A percentile compares a stretch with the other conserved stretches of the same genome.
phyloP scores from a whole-genome alignment of 768 basidiomycete genomes.

The Cyathus striatus region DNA sequence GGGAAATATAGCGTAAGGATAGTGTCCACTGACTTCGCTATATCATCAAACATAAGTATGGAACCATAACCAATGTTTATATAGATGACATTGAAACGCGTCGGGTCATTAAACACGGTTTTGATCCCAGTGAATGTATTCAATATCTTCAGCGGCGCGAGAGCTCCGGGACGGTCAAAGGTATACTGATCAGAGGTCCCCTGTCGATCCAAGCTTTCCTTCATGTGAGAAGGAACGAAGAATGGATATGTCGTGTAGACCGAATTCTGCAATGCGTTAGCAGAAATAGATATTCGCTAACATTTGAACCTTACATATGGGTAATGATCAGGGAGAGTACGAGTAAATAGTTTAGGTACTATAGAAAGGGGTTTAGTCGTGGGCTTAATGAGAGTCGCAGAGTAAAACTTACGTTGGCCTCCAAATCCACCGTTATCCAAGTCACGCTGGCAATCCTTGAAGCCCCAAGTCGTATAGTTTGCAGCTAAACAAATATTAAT shows the following conservation, averaged over 20 bases:
- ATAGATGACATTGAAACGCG: not conserved
- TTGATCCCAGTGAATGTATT: not conserved
- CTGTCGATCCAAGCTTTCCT: not conserved
- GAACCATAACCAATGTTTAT: not conserved
- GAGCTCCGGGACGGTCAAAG: not conserved
- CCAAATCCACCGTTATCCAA: not conserved
- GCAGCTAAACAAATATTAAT: not conserved
- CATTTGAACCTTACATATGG: not conserved
- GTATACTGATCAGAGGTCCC: not conserved
- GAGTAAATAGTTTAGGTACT: not conserved
- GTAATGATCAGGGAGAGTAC: not conserved
- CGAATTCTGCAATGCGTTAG: not conserved
- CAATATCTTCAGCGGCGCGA: not conserved
- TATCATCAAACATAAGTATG: not conserved
- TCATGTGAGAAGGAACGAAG: not conserved
- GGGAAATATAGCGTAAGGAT: too few species aligned
- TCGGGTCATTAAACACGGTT: not conserved
- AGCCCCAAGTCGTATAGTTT: not conserved
- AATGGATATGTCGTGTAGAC: not conserved
- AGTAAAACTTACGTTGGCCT: not conserved
- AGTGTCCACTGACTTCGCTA: not conserved
- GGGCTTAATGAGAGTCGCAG: not conserved
- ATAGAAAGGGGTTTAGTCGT: not conserved
- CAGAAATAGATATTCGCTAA: not conserved
- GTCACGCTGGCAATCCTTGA: not conserved